phyloP scores from a whole-genome alignment of 176 grass and related monocot genomes.

The Oryza glumipatula region DNA sequence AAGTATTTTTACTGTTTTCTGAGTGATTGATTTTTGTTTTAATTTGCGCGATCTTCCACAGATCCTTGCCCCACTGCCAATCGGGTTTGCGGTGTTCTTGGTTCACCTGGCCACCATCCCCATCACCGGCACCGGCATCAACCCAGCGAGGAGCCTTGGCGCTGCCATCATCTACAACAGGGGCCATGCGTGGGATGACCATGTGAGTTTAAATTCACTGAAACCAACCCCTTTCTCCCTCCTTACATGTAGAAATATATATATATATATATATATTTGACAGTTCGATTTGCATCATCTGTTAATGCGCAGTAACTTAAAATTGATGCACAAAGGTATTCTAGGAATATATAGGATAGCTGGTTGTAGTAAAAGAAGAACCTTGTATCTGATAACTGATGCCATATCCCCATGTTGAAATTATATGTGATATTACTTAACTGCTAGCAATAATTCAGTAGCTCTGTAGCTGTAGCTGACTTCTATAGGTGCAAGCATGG shows the following conservation, averaged over 20 bases:
- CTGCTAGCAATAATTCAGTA: neutral
- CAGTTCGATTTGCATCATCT: neutral
- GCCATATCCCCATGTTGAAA: neutral
- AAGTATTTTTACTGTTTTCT: neutral
- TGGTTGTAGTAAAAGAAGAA: neutral
- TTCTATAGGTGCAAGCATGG: neutral
- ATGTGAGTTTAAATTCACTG: conserved; percentile 49
- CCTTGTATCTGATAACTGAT: neutral
- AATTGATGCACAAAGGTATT: neutral
- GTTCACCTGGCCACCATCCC: conserved; percentile 97
- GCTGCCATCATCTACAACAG: conserved; percentile 87
- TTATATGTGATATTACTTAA: neutral
- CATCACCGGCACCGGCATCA: conserved; percentile 98
- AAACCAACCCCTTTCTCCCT: neutral
- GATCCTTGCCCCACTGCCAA: conserved; percentile 90
- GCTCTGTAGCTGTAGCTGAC: neutral
- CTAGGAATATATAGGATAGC: neutral
- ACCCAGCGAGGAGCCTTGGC: conserved; percentile 89
- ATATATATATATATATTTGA: neutral
- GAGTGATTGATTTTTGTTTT: neutral
- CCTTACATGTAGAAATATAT: too few species aligned
- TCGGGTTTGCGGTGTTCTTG: conserved; percentile 92
- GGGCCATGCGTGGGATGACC: conserved; percentile 68
- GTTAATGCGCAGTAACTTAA: neutral
- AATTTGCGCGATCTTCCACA: conserved; percentile 23